A percentile compares a stretch with the other conserved stretches of the same genome.
Conservation (phyloP, 208 protist species). For the Phytomonas francai region DNA sequence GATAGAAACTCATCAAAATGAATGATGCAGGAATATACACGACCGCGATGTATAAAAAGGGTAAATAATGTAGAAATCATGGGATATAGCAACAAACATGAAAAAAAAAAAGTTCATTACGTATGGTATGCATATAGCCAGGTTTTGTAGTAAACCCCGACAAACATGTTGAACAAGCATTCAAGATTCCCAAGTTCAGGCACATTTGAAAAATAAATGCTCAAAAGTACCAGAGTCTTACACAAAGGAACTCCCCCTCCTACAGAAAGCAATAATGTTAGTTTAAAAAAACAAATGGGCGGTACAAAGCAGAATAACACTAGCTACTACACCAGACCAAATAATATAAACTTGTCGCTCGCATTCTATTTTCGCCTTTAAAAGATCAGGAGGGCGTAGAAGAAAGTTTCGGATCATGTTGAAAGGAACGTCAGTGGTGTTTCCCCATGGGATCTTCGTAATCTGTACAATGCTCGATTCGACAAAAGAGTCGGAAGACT, state of each 20-base stretch:
- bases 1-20: neutral
- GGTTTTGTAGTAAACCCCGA: neutral
- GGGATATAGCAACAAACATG: neutral
- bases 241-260: neutral
- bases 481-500: slow-evolving; percentile 17
- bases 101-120: neutral
- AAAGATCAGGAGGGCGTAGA: neutral
- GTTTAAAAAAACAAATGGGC: neutral
- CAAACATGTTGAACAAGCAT: neutral
- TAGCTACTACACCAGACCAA: neutral
- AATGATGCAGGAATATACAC: neutral
- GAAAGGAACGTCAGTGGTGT: neutral
- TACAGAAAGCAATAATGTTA: neutral
- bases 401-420: neutral
- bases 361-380: neutral
- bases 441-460: slow-evolving; percentile 10
- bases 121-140: neutral
- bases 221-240: neutral
- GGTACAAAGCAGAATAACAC: neutral
- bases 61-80: neutral
- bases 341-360: neutral
- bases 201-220: neutral
- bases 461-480: slow-evolving; percentile 9
- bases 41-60: neutral
- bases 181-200: neutral